Percentiles rank a stretch among this genome's conserved stretches.
phyloP scores from a whole-genome alignment of 306 rosid species.

The Rosa persica region DNA sequence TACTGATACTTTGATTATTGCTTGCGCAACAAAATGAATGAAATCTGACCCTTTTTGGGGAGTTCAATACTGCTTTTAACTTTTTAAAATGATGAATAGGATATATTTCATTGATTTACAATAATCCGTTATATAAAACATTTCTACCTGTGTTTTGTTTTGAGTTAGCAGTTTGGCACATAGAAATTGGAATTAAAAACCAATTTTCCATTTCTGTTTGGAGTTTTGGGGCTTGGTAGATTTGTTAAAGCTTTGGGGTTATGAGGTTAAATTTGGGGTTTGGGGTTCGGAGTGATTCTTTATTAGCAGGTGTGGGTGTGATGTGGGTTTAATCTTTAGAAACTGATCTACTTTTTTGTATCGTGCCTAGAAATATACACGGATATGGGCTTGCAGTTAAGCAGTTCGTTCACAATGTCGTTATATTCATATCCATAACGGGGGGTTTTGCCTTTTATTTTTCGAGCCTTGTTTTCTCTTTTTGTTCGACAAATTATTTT shows the following conservation, averaged over 20 bases:
- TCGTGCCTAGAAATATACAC: not conserved
- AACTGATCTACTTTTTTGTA: not conserved
- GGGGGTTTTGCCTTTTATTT: too few relatives aligned
- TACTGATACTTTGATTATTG: slow-evolving; percentile 17
- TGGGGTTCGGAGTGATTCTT: not conserved
- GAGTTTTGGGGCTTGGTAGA: not conserved
- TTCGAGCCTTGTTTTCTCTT: too few relatives aligned
- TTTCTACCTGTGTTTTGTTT: not conserved
- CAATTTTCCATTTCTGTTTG: not conserved
- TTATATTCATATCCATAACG: too few relatives aligned
- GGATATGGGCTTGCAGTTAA: not conserved
- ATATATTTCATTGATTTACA: slow-evolving; percentile 23
- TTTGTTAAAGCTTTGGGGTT: not conserved
- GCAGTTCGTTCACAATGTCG: too few relatives aligned
- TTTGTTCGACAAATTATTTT: too few relatives aligned
- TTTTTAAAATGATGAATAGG: not conserved
- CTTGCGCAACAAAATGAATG: slow-evolving; percentile 24
- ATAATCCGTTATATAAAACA: not conserved
- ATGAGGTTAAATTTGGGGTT: not conserved
- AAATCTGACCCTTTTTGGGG: slow-evolving; percentile 22
- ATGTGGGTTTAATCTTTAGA: too few relatives aligned
- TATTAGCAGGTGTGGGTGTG: not conserved
- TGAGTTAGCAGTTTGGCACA: not conserved
- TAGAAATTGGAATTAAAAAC: not conserved
- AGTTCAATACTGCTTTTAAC: slow-evolving; percentile 16